These are phyloP conservation scores for Nigrospora osmanthi DNA, from an alignment of 2,329 filamentous ascomycete genomes.

Conservation along the genomic window DNA sequence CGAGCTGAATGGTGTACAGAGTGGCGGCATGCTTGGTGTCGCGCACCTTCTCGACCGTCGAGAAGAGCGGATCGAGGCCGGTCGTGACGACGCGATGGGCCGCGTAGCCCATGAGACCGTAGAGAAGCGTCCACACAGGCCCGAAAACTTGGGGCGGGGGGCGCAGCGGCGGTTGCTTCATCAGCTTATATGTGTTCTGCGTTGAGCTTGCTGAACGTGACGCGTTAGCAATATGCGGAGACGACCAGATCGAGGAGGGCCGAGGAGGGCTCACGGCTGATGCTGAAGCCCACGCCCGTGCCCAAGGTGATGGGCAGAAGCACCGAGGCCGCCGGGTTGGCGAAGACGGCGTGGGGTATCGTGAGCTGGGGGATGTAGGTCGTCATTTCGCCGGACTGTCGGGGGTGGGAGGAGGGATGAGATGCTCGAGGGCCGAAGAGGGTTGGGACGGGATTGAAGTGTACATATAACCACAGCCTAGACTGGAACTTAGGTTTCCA, in stretches of 20 bases:
- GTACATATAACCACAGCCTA: too few species aligned
- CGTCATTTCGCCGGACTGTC: conserved; percentile 48
- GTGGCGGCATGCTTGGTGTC: conserved; percentile 60
- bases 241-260: conserved; percentile 1
- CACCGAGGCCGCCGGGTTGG: conserved; percentile 63
- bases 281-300: conserved; percentile 63
- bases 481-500: too few species aligned
- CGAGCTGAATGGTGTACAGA: conserved; percentile 80
- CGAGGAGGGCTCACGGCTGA: conserved; percentile 44
- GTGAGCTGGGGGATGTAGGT: conserved; percentile 69
- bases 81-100: conserved; percentile 67
- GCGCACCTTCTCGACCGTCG: conserved; percentile 3
- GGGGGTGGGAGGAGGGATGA: too few species aligned
- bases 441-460: too few species aligned
- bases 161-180: conserved; percentile 60
- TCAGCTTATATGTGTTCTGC: conserved; percentile 52
- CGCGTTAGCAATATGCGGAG: background rate
- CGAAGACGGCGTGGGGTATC: conserved; percentile 63
- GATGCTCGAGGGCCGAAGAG: too few species aligned
- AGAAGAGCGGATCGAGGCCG: conserved; percentile 51
- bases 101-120: conserved; percentile 79
- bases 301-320: conserved; percentile 70
- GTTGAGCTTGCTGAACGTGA: conserved; percentile 41
- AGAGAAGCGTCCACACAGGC: conserved; percentile 59
- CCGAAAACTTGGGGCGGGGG: conserved; percentile 57